These are phyloP conservation scores for Trichoderma koningiopsis DNA, from an alignment of 2,329 filamentous ascomycete genomes.

Conservation along the genomic window DNA sequence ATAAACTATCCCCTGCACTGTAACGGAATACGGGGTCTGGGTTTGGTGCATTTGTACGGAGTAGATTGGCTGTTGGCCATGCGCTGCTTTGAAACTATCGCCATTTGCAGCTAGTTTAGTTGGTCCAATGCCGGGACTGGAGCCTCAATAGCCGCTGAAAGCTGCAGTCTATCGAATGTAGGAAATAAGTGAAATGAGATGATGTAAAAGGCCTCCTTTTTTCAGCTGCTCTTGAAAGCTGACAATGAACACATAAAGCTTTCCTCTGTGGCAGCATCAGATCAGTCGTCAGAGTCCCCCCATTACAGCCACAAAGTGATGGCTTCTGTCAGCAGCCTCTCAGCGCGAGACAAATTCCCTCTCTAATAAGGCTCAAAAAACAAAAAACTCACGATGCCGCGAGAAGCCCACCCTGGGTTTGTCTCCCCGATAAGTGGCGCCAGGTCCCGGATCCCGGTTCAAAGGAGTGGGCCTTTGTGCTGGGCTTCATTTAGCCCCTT, in stretches of 20 bases:
- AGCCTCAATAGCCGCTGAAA: constrained; percentile 14
- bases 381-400: constrained; percentile 18
- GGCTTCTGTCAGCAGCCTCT: constrained; percentile 9
- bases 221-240: neutral
- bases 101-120: constrained; percentile 1
- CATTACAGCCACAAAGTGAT: neutral
- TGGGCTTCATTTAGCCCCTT: constrained; percentile 23
- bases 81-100: neutral
- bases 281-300: neutral
- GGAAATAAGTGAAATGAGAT: constrained; percentile 2
- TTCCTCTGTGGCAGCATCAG: neutral
- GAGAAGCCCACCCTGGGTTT: neutral
- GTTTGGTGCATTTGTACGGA: neutral
- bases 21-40: neutral
- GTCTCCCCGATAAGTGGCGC: constrained; percentile 12
- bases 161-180: neutral
- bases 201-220: neutral
- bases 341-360: neutral
- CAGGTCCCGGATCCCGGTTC: constrained; percentile 21
- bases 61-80: constrained; percentile 16
- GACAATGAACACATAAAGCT: neutral
- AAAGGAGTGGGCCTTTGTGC: constrained; percentile 11
- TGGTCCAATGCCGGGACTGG: constrained; percentile 16
- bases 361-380: neutral
- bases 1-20: constrained; percentile 11